Conservation (phyloP, 1,139 yeast species). For the Kluyveromyces sp. region DNA sequence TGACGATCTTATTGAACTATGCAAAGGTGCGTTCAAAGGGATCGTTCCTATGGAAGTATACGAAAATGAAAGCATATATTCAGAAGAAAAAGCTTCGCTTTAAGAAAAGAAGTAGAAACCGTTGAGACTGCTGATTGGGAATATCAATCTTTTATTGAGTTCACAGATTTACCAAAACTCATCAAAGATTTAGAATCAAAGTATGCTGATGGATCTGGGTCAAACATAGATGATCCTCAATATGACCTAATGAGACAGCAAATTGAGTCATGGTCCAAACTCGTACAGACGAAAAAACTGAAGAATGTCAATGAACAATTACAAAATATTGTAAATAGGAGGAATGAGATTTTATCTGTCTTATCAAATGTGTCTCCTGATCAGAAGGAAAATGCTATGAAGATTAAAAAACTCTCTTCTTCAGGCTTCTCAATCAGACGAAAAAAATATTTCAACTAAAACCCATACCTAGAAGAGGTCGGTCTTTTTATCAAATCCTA, state of each 20-base stretch:
- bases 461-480: constrained; percentile 32
- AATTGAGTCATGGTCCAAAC: constrained; percentile 22
- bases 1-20: constrained; percentile 38
- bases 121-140: constrained; percentile 78
- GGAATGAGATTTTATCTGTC: constrained; percentile 36
- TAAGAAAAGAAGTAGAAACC: constrained; percentile 68
- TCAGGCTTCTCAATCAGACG: constrained; percentile 64
- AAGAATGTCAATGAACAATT: constrained; percentile 26
- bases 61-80: constrained; percentile 77
- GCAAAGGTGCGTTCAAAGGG: constrained; percentile 60
- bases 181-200: constrained; percentile 44
- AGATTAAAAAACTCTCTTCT: constrained; percentile 40
- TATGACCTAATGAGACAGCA: constrained; percentile 24
- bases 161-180: constrained; percentile 65
- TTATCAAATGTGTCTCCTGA: constrained; percentile 18
- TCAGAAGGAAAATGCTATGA: constrained; percentile 26
- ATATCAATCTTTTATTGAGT: constrained; percentile 68
- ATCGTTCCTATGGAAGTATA: constrained; percentile 84
- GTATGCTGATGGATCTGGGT: constrained; percentile 12
- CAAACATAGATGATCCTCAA: constrained; percentile 17
- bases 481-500: constrained; percentile 30
- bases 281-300: constrained; percentile 21
- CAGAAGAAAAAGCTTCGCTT: constrained; percentile 81
- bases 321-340: constrained; percentile 21
- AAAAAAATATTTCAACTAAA: constrained; percentile 42